Conservation (phyloP, 164 flowering plant genomes). For the Magnolia changhungtana region DNA sequence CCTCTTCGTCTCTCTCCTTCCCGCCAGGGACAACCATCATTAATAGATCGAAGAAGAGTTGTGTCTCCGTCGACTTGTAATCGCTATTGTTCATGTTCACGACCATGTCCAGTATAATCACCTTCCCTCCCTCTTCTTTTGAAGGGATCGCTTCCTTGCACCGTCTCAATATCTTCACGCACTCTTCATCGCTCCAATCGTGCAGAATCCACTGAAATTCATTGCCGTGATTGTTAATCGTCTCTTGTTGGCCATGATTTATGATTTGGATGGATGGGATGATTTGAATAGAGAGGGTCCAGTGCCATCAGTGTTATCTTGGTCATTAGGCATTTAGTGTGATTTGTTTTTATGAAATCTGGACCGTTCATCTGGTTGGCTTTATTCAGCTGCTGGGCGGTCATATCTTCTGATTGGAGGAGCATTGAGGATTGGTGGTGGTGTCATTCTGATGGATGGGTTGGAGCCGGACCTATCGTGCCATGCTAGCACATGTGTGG, state of each 20-base stretch:
- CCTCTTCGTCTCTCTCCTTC: slow-evolving; percentile 34
- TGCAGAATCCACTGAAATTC: slow-evolving; percentile 23
- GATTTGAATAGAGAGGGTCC: no score
- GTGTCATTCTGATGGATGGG: no score
- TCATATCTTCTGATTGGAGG: no score
- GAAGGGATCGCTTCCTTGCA: slow-evolving; percentile 38
- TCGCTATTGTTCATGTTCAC: slow-evolving; percentile 17
- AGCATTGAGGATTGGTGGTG: no score
- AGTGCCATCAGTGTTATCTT: no score
- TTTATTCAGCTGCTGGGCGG: no score
- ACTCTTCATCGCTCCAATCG: slow-evolving; percentile 34
- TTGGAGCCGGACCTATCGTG: no score
- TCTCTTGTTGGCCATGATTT: neutral
- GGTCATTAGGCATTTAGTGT: no score
- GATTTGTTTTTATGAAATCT: no score
- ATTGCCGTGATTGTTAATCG: neutral
- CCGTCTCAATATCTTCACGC: slow-evolving; percentile 33
- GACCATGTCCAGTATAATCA: slow-evolving; percentile 43
- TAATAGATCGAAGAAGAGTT: slow-evolving; percentile 31
- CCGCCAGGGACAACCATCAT: slow-evolving; percentile 29
- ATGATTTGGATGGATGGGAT: no score
- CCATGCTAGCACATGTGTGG: no score
- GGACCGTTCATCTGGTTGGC: no score
- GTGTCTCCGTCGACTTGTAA: slow-evolving; percentile 17
- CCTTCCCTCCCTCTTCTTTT: slow-evolving; percentile 34